Conservation (phyloP, 768 basidiomycete species). For the Arthromyces matolae region DNA sequence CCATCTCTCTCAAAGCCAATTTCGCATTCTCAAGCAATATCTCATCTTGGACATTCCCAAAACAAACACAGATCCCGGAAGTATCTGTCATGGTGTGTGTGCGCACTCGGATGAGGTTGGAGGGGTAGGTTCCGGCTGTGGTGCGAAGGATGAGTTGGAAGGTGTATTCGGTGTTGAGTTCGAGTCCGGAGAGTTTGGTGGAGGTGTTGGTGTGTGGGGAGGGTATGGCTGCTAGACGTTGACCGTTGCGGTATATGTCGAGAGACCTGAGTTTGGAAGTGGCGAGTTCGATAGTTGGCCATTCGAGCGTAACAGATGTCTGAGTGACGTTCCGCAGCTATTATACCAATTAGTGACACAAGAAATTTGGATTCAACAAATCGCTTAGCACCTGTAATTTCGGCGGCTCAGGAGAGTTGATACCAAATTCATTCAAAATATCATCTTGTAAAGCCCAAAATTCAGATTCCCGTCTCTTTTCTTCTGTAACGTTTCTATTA, state of each 20-base stretch:
- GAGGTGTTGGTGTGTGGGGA: slow-evolving; percentile 81
- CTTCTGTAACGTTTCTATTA: slow-evolving; percentile 80
- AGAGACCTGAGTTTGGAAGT: slow-evolving; percentile 83
- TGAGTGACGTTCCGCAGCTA: slow-evolving; percentile 93
- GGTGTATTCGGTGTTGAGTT: slow-evolving; percentile 79
- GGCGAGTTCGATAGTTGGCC: slow-evolving; percentile 83
- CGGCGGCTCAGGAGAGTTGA: slow-evolving; percentile 63
- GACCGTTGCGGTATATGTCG: slow-evolving; percentile 90
- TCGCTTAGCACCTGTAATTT: slow-evolving; percentile 56
- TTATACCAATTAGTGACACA: neutral
- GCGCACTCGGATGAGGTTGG: slow-evolving; percentile 74
- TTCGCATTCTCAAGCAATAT: slow-evolving; percentile 79
- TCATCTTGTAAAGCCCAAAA: slow-evolving; percentile 84
- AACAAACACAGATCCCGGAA: slow-evolving; percentile 91
- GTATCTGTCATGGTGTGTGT: slow-evolving; percentile 97
- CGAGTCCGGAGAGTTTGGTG: slow-evolving; percentile 80
- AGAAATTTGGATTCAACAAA: neutral
- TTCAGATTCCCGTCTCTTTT: slow-evolving; percentile 73
- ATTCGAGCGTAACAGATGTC: slow-evolving; percentile 95
- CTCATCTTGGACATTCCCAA: slow-evolving; percentile 81
- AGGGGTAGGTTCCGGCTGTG: slow-evolving; percentile 85
- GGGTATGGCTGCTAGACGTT: slow-evolving; percentile 83
- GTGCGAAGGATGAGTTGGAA: slow-evolving; percentile 95
- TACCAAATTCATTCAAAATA: slow-evolving; percentile 75
- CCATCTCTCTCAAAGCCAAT: slow-evolving; percentile 78